Evolutionary conservation across 805 yeast genomes (phyloP).

Genomic region (Maudiozyma saulgeensis): DNA sequence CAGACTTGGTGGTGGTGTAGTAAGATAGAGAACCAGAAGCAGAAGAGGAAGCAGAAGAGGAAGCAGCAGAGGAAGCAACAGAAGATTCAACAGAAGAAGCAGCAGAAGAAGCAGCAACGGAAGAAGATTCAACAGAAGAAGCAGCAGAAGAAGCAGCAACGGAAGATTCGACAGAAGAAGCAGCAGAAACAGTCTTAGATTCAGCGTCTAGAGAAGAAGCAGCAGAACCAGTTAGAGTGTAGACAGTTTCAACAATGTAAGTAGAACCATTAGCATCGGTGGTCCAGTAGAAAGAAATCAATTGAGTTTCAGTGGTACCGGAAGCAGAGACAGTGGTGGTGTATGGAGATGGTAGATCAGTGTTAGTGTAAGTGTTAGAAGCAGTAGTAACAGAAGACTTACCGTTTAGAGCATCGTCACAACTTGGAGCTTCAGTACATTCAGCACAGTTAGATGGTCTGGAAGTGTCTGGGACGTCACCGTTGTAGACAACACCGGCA

Average conservation of each 20-base stretch:
- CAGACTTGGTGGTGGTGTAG: constrained; percentile 1
- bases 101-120: background rate
- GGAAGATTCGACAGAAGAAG: background rate
- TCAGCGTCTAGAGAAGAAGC: background rate
- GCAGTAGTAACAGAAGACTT: background rate
- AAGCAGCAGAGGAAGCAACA: background rate
- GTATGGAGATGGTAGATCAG: constrained; percentile 2
- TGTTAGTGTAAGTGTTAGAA: background rate
- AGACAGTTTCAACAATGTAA: constrained; percentile 1
- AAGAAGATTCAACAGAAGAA: background rate
- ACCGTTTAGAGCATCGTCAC: background rate
- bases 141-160: background rate
- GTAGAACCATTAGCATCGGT: background rate
- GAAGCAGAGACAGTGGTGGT: background rate
- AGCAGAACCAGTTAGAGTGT: constrained; percentile 1
- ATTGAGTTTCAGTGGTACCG: background rate
- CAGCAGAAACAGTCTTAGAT: background rate
- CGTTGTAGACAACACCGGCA: background rate
- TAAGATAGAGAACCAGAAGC: constrained; percentile 1
- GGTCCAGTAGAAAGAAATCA: constrained; percentile 1
- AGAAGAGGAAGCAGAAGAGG: background rate
- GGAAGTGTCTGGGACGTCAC: background rate
- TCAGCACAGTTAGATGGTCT: constrained; percentile 2
- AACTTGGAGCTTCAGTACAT: constrained; percentile 1
- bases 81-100: background rate